Conservation (phyloP, 371 early-diverging fungal species). For the Haplosporangium sp. region DNA sequence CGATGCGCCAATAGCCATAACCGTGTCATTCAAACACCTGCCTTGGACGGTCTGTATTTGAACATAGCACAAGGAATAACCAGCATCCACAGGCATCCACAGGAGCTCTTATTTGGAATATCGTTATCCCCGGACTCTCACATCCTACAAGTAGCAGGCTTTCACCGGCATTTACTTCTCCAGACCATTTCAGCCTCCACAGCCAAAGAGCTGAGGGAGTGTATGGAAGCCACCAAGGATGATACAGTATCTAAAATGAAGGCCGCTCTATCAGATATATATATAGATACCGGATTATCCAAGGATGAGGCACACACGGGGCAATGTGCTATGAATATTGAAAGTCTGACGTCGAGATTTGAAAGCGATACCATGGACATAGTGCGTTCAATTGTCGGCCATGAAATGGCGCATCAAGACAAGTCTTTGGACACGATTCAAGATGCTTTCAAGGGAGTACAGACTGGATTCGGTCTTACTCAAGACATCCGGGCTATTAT, state of each 20-base stretch:
- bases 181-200: slow-evolving; percentile 1
- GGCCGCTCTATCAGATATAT: not conserved
- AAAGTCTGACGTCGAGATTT: slow-evolving; percentile 19
- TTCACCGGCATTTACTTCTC: slow-evolving; percentile 6
- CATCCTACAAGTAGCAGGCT: slow-evolving; percentile 6
- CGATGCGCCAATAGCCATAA: not conserved
- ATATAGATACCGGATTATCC: not conserved
- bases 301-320: not conserved
- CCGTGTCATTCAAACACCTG: slow-evolving; percentile 4
- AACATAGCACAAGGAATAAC: not conserved
- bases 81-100: not conserved
- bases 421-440: slow-evolving; percentile 4
- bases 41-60: not conserved
- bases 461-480: not conserved
- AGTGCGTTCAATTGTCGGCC: not conserved
- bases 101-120: not conserved
- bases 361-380: slow-evolving; percentile 8
- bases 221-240: not conserved
- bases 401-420: slow-evolving; percentile 4
- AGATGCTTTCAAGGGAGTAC: not conserved
- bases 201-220: slow-evolving; percentile 14
- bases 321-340: not conserved
- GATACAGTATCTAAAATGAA: slow-evolving; percentile 3
- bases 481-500: not conserved
- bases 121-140: slow-evolving; percentile 18